Conservation (phyloP, 139 green algal species). For the Auxenochlorella protothecoides region DNA sequence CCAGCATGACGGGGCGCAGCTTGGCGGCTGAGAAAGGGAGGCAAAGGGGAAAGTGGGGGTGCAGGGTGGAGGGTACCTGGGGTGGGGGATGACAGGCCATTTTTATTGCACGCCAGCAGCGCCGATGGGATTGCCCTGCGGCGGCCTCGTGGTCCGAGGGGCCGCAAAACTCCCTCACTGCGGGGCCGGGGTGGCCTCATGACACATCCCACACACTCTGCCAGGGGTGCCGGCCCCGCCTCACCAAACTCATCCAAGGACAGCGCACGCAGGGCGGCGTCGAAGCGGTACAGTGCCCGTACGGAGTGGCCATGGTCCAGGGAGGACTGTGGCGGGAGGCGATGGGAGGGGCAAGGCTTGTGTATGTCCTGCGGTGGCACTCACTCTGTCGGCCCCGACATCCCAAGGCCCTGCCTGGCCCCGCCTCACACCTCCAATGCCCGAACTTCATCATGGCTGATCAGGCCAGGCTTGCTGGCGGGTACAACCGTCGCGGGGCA, state of each 20-base stretch:
- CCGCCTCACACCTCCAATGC: constrained; percentile 44
- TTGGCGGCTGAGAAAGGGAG: constrained; percentile 38
- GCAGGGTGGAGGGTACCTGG: not conserved
- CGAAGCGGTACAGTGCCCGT: constrained; percentile 69
- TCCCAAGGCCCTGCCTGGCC: too few relatives aligned
- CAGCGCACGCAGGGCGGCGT: constrained; percentile 50
- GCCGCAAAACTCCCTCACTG: too few relatives aligned
- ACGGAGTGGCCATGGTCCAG: constrained; percentile 61
- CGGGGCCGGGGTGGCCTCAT: not conserved
- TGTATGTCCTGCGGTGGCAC: too few relatives aligned
- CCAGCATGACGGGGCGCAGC: constrained; percentile 71
- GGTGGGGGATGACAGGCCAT: not conserved
- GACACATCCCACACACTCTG: not conserved
- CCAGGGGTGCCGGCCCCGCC: not conserved
- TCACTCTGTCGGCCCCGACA: too few relatives aligned
- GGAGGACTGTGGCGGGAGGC: constrained; percentile 40
- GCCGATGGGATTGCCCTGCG: not conserved
- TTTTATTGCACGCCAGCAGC: not conserved
- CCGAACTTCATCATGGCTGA: constrained; percentile 52
- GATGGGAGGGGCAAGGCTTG: not conserved
- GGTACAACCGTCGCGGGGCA: too few relatives aligned
- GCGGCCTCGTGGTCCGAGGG: too few relatives aligned
- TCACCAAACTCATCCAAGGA: constrained; percentile 55
- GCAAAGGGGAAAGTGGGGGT: not conserved
- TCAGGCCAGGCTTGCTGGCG: constrained; percentile 23